Evolutionary conservation across 345 rosid species (phyloP), one percentile per base, ranked within the genome.

Genomic region (Orychophragmus violaceus): DNA sequence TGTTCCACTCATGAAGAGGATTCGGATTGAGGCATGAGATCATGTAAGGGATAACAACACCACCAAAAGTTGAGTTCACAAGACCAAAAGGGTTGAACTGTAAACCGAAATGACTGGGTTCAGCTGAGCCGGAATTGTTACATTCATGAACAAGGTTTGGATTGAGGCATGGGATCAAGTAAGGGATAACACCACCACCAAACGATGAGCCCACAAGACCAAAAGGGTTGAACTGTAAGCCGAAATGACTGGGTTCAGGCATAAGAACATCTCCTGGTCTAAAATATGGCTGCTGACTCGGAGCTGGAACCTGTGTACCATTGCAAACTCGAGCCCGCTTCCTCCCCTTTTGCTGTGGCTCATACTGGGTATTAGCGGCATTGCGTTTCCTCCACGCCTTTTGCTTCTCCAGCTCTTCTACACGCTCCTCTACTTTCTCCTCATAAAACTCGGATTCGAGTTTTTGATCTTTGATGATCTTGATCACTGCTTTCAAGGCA

Each of bases 381-480:
- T 46, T 53, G 41, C 84, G 77, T 68, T 80, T 87, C 78, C 77
- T 79, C 66, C 71, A 66, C 53, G 86, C 84, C 74, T 76, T 85
- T 59, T 68, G 73, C 76, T 82, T 86, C 82, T 90, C 91, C 32
- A 93, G 84, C 77, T 78, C 88, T 60, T 79, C 77, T 46, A 84
- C 74, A 25, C 85, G 87, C 36, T 79, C 80, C 69, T 76, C 71
- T 11, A 86, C 73, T 37, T 54, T 61, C 71, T 30, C 69, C 23
- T 10, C 66, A 1, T 66, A 77, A 49, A 77, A 87, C 76, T 84
- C 83, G 0, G 81, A 62, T 33, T 81, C 83, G 13, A 89, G 91
- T 12, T 79, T 78, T 39, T 65, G 80, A 56, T 80, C 86, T 75
- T 84, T 82, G 61, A 87, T 61, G 45, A 87, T 56, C 79, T 80